Evolutionary conservation across 2,329 filamentous ascomycete genomes (phyloP), one percentile per base, ranked within the genome.

Genomic region (Huntiella decipiens): DNA sequence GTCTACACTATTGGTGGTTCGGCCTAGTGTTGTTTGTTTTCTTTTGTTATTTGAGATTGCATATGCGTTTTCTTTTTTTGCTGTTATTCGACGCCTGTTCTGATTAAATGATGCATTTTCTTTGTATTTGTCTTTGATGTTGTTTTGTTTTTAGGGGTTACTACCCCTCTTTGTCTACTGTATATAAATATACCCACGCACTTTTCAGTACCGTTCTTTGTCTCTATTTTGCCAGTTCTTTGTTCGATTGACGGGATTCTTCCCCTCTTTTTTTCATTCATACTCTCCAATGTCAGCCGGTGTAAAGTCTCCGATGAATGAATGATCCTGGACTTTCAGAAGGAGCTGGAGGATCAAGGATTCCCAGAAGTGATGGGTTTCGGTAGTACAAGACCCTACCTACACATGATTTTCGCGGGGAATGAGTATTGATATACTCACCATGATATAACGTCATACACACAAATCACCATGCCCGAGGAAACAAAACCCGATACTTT

Each of bases 401-500:
- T 28, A 28, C 22, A 28, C 6, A 28, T 28, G 22, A 7, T 28
- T 28, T 28, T 28, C 22, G 22, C 22, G 22, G 22, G 22, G 22
- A 28, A 28, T 28, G 22, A 28, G 7, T 38, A 38, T 15, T 11
- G 8, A 10, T 19, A 13, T 10, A 38, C 12, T 19, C 37, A 37
- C 15, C 12, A 2, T 38, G 13, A 10, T 15, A 15, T 37, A n/a
- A n/a, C 37, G 37, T 17, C 12, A 15, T 38, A 19, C 10, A 8
- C 10, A 12, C 19, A 33, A 28, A 34, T 16, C 34, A 46, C 11
- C 4, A 43, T 47, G 28, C 5, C 40, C 28, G 28, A 31, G 4
- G 31, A 43, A 34, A 6, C 8, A 11, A 69, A 66, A 50, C 79
- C 78, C n/a, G 62, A 63, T 1, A 74, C 81, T 54, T 77, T 94